phyloP scores from a whole-genome alignment of 2,329 filamentous ascomycete species.

The Diaporthe sp. region DNA sequence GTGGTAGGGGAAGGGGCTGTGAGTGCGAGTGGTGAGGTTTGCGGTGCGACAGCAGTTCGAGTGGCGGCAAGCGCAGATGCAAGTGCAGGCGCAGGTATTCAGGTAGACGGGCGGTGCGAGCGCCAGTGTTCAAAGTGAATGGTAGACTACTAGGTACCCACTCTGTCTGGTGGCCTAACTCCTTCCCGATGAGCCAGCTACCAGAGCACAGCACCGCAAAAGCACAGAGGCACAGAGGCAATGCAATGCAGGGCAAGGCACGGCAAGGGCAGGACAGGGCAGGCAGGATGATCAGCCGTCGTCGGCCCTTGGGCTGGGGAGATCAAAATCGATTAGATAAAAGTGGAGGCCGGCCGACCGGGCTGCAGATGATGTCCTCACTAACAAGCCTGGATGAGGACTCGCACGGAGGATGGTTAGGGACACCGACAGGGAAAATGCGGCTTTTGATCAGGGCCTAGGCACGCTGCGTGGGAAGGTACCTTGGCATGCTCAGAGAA shows the following conservation, averaged over 20 bases:
- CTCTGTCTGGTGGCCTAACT: neutral
- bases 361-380: conserved; percentile 1
- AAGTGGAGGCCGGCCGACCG: conserved; percentile 2
- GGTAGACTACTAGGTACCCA: neutral
- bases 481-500: neutral
- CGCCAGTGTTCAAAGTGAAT: neutral
- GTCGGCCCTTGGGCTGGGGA: conserved; percentile 23
- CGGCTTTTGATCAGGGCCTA: conserved; percentile 12
- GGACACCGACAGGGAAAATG: neutral
- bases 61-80: conserved; percentile 13
- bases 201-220: neutral
- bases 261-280: conserved; percentile 31
- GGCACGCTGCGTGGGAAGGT: neutral
- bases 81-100: conserved; percentile 7
- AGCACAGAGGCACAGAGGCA: conserved; percentile 11
- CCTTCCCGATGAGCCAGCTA: neutral
- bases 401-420: neutral
- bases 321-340: conserved; percentile 34
- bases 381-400: neutral
- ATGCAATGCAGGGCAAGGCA: conserved; percentile 18
- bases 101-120: neutral
- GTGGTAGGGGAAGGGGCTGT: conserved; percentile 18
- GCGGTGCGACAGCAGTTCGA: conserved; percentile 23
- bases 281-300: conserved; percentile 22
- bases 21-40: conserved; percentile 18